Conservation (phyloP, 192 early-diverging fungal species). For the Kickxella alabastrina region DNA sequence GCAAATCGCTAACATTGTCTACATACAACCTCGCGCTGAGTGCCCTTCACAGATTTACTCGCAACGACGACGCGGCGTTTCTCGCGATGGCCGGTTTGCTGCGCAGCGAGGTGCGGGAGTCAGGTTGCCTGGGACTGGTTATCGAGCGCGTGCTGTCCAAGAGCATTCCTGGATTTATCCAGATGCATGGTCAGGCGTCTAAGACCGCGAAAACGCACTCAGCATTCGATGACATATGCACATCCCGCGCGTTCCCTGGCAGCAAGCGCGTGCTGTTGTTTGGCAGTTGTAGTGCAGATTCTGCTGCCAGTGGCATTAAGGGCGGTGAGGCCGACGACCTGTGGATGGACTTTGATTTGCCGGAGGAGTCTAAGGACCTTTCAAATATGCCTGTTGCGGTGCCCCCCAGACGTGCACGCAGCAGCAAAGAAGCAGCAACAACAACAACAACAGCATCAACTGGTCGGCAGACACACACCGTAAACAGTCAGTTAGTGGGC, state of each 20-base stretch:
- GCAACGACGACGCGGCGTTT: constrained; percentile 37
- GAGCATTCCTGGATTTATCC: constrained; percentile 22
- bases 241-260: background rate
- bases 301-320: background rate
- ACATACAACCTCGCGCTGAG: constrained; percentile 37
- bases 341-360: constrained; percentile 52
- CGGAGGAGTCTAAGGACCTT: constrained; percentile 18
- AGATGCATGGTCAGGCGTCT: background rate
- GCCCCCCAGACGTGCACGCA: background rate
- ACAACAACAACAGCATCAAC: background rate
- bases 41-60: constrained; percentile 39
- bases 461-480: no score
- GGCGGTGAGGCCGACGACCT: constrained; percentile 10
- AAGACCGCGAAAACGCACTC: background rate
- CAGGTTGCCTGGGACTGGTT: constrained; percentile 39
- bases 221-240: background rate
- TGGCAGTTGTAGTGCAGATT: background rate
- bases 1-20: constrained; percentile 14
- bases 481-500: no score
- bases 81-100: constrained; percentile 45
- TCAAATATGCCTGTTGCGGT: no score
- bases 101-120: constrained; percentile 42
- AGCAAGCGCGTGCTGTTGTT: background rate
- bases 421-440: background rate
- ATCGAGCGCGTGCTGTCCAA: constrained; percentile 17